Evolutionary conservation across 2,329 filamentous ascomycete species (phyloP).

Genomic region (Teratosphaeria zuluensis): DNA sequence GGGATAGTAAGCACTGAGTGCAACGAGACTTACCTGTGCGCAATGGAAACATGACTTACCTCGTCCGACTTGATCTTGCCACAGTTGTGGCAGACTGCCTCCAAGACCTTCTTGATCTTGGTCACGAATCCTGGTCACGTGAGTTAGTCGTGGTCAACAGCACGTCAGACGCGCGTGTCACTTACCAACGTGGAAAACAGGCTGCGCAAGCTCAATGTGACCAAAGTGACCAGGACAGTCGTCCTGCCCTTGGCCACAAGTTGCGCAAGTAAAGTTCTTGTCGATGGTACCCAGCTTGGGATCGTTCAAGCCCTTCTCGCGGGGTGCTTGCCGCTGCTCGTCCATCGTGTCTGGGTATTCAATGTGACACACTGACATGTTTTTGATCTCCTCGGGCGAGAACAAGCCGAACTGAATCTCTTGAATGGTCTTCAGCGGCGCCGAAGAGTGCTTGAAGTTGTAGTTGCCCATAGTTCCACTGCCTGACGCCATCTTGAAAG

Average conservation of each 20-base stretch:
- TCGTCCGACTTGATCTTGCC: slow-evolving; percentile 94
- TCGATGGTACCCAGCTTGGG: slow-evolving; percentile 94
- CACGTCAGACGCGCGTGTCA: slow-evolving; percentile 3
- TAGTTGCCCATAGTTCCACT: slow-evolving; percentile 46
- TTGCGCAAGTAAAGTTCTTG: slow-evolving; percentile 88
- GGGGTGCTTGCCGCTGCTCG: slow-evolving; percentile 81
- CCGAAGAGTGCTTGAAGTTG: slow-evolving; percentile 86
- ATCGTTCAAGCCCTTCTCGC: slow-evolving; percentile 87
- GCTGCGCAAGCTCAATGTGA: slow-evolving; percentile 93
- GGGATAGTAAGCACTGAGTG: slow-evolving; percentile 36
- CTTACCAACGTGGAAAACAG: slow-evolving; percentile 77
- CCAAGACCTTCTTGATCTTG: slow-evolving; percentile 98
- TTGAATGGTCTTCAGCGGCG: slow-evolving; percentile 92
- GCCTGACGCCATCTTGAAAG: slow-evolving; percentile 55
- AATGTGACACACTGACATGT: slow-evolving; percentile 93
- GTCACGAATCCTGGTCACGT: slow-evolving; percentile 72
- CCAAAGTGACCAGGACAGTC: slow-evolving; percentile 98
- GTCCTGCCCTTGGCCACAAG: slow-evolving; percentile 89
- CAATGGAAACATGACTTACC: slow-evolving; percentile 64
- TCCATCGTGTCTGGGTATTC: slow-evolving; percentile 99
- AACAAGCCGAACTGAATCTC: slow-evolving; percentile 98
- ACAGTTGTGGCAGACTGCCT: slow-evolving; percentile 98
- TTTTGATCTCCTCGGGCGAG: slow-evolving; percentile 97
- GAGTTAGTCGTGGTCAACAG: slow-evolving; percentile 1
- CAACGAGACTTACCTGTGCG: slow-evolving; percentile 7